These are phyloP conservation scores for Tricholoma saponaceum DNA, from an alignment of 768 basidiomycete species.

Conservation along the genomic window DNA sequence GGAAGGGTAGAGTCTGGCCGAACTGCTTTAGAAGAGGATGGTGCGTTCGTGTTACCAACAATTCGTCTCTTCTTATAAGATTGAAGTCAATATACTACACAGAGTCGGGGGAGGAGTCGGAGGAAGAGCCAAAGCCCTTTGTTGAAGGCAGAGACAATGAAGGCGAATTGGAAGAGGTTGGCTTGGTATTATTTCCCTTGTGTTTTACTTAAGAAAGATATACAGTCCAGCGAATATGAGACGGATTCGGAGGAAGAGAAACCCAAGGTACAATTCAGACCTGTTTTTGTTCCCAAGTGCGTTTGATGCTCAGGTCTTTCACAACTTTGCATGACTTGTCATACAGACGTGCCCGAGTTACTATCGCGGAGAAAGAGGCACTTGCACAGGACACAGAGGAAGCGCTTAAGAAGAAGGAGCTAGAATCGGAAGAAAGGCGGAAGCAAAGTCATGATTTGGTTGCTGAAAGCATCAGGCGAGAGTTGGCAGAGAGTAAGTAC, in stretches of 20 bases:
- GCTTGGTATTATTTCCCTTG: slow-evolving; percentile 12
- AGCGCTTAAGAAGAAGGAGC: slow-evolving; percentile 59
- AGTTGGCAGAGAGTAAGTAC: slow-evolving; percentile 83
- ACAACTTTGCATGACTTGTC: background rate
- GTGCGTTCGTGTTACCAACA: slow-evolving; percentile 13
- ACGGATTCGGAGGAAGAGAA: slow-evolving; percentile 75
- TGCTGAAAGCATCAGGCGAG: slow-evolving; percentile 89
- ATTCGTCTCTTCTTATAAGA: slow-evolving; percentile 5
- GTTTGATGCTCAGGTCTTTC: slow-evolving; percentile 20
- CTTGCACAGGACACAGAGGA: slow-evolving; percentile 76
- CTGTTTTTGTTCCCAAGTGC: slow-evolving; percentile 94
- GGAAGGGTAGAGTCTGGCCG: slow-evolving; percentile 76
- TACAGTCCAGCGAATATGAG: slow-evolving; percentile 83
- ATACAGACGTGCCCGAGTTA: slow-evolving; percentile 68
- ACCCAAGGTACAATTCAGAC: slow-evolving; percentile 76
- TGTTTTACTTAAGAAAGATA: slow-evolving; percentile 12
- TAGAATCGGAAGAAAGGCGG: slow-evolving; percentile 77
- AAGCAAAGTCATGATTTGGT: slow-evolving; percentile 90
- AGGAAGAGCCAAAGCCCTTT: slow-evolving; percentile 24
- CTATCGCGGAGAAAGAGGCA: slow-evolving; percentile 65
- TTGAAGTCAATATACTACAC: slow-evolving; percentile 13
- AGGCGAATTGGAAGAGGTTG: slow-evolving; percentile 42
- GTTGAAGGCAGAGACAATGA: slow-evolving; percentile 10
- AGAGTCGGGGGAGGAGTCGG: slow-evolving; percentile 50
- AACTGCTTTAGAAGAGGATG: slow-evolving; percentile 58